These are phyloP conservation scores for Thraustochytrium striatum DNA, from an alignment of 352 stramenopile species.

Conservation along the genomic window DNA sequence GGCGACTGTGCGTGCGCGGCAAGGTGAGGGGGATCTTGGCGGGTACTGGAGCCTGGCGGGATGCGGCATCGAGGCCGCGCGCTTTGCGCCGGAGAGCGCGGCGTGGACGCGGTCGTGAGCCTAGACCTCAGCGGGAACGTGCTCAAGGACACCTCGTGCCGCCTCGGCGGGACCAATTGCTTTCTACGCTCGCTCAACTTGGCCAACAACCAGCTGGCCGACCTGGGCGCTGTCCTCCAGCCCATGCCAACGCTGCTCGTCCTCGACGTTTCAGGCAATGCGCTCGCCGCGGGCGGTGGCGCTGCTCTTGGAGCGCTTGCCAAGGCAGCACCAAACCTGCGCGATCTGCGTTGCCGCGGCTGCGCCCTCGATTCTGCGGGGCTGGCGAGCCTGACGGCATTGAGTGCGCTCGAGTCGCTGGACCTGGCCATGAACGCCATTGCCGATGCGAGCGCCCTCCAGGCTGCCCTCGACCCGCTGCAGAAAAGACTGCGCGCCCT, in stretches of 20 bases:
- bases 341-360: neutral
- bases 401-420: neutral
- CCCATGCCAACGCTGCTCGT: neutral
- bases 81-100: neutral
- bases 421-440: neutral
- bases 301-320: neutral
- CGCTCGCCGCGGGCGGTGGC: neutral
- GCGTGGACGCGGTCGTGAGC: neutral
- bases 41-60: neutral
- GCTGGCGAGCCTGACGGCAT: neutral
- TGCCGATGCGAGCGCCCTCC: neutral
- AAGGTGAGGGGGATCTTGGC: neutral
- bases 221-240: neutral
- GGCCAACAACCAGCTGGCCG: neutral
- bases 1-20: neutral
- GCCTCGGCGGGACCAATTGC: neutral
- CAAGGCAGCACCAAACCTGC: neutral
- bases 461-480: neutral
- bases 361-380: conserved; percentile 18
- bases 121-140: neutral
- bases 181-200: neutral
- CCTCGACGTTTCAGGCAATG: neutral
- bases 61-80: neutral
- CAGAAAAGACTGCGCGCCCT: neutral
- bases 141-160: neutral